Evolutionary conservation across 108 stramenopile genomes (phyloP).

Genomic region (Hondaea fermentalgiana): DNA sequence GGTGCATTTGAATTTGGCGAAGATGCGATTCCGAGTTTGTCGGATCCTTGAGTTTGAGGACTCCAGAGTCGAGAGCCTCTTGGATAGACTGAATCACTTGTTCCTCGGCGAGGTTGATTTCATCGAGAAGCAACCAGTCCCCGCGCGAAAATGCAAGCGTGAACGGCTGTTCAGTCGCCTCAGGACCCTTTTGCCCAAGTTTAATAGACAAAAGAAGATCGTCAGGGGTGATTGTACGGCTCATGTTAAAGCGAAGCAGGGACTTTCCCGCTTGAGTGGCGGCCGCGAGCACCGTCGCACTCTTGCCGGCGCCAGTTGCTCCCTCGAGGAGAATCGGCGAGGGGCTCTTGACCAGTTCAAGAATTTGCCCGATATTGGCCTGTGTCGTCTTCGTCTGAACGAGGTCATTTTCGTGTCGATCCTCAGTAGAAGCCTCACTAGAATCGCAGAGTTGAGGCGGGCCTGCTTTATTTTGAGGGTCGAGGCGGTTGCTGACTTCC

Average conservation of each 20-base stretch:
- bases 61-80: not conserved
- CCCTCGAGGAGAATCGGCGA: not conserved
- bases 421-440: not conserved
- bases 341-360: not conserved
- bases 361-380: not conserved
- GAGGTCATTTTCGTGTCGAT: not conserved
- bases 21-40: not conserved
- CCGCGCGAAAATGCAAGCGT: not conserved
- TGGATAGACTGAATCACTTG: not conserved
- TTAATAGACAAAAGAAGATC: not conserved
- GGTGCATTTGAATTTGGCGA: not conserved
- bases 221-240: not conserved
- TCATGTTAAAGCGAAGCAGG: not conserved
- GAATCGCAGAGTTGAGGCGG: not conserved
- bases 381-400: not conserved
- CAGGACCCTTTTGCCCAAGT: not conserved
- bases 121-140: conserved; percentile 14
- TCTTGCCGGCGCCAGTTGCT: not conserved
- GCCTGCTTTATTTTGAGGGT: not conserved
- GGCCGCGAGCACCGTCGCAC: not conserved
- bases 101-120: conserved; percentile 21
- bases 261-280: not conserved
- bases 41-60: not conserved
- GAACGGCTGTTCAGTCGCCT: not conserved
- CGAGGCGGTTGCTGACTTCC: not conserved